Percentiles rank a stretch among this genome's conserved stretches.
These are phyloP conservation scores for Fusarium sp. DNA, from an alignment of 2,329 filamentous ascomycete species.

Conservation along the genomic window DNA sequence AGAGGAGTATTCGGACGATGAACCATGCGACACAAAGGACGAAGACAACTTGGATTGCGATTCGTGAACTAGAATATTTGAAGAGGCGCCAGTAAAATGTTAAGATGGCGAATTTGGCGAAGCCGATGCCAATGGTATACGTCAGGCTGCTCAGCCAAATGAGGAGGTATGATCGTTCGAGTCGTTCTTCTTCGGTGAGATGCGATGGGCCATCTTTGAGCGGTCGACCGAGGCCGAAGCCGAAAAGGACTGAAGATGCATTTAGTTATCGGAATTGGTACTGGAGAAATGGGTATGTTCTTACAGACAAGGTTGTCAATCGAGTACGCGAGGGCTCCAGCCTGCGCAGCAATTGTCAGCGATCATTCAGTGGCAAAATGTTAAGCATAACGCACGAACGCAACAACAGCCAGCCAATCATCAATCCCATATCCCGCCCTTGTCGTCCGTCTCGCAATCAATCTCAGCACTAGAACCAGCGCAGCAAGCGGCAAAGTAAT, in stretches of 20 bases:
- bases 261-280: not conserved
- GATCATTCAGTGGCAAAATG: not conserved
- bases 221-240: slow-evolving; percentile 23
- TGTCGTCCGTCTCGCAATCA: slow-evolving; percentile 32
- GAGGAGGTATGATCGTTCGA: slow-evolving; percentile 29
- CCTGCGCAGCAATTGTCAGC: not conserved
- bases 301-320: slow-evolving; percentile 21
- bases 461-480: slow-evolving; percentile 29
- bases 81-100: slow-evolving; percentile 48
- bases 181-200: slow-evolving; percentile 12
- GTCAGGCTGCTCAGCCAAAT: slow-evolving; percentile 43
- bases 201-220: slow-evolving; percentile 16
- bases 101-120: slow-evolving; percentile 46
- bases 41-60: slow-evolving; percentile 43
- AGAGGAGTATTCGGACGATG: slow-evolving; percentile 45
- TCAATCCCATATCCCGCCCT: slow-evolving; percentile 34
- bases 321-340: slow-evolving; percentile 20
- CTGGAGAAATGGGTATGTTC: rapidly evolving
- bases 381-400: slow-evolving; percentile 24
- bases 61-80: slow-evolving; percentile 41
- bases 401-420: slow-evolving; percentile 33
- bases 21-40: slow-evolving; percentile 41
- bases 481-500: slow-evolving; percentile 34
- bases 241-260: not conserved
- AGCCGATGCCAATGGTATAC: slow-evolving; percentile 42